phyloP scores from a whole-genome alignment of 305 asterid species.

The Galium porrigens region DNA sequence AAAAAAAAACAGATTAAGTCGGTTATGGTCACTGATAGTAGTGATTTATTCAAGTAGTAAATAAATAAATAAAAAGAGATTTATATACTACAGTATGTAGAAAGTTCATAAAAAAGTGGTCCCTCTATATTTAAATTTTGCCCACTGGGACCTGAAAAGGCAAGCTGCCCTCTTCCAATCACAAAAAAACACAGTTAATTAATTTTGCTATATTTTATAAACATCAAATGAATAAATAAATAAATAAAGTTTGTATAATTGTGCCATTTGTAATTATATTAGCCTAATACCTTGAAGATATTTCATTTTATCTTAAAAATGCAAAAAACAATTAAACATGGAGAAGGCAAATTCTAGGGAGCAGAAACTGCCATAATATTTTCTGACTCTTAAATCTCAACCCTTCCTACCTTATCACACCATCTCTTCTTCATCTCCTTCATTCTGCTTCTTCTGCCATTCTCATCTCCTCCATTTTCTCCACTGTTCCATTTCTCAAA shows the following conservation, averaged over 20 bases:
- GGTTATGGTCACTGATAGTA: background rate
- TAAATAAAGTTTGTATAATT: background rate
- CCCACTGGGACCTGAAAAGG: slow-evolving; percentile 17
- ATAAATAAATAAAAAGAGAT: background rate
- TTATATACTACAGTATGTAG: background rate
- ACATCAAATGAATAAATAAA: background rate
- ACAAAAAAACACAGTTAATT: background rate
- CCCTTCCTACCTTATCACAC: slow-evolving; percentile 99
- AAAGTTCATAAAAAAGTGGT: slow-evolving; percentile 19
- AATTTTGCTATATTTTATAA: background rate
- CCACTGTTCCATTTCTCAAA: background rate
- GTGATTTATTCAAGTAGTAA: background rate
- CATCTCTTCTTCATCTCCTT: slow-evolving; percentile 7
- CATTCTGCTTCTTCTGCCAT: background rate
- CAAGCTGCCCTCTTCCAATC: slow-evolving; percentile 9
- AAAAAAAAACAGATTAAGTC: background rate
- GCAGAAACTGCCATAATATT: slow-evolving; percentile 43
- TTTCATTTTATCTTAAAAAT: background rate
- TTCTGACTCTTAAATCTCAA: slow-evolving; percentile 81
- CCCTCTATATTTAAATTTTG: slow-evolving; percentile 12
- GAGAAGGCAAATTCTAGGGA: too few relatives aligned
- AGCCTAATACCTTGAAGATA: background rate
- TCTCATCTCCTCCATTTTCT: background rate
- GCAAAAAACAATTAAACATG: background rate
- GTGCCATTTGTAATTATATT: background rate